Conservation (phyloP, 2,329 filamentous ascomycete genomes). For the Graphium sp. region DNA sequence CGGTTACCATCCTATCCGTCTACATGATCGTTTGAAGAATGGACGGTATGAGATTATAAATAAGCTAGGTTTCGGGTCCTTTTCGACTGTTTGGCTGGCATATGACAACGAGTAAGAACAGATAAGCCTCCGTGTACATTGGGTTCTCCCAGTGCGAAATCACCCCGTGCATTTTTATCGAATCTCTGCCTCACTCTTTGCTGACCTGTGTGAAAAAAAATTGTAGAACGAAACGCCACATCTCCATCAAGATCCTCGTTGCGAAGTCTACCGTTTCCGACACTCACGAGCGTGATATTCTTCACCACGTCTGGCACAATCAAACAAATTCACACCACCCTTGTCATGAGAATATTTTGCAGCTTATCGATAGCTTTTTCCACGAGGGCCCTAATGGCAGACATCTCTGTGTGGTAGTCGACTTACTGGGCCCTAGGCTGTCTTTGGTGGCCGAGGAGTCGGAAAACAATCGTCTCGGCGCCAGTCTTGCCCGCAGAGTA, state of each 20-base stretch:
- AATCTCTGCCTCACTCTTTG: too few species aligned
- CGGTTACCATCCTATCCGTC: not conserved
- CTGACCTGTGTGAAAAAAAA: too few species aligned
- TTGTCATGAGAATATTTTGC: not conserved
- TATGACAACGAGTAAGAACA: not conserved
- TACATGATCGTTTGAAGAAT: not conserved
- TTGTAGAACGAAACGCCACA: too few species aligned
- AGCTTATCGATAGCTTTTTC: not conserved
- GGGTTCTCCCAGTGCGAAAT: too few species aligned
- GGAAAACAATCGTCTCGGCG: not conserved
- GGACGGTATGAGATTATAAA: not conserved
- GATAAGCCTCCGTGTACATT: too few species aligned
- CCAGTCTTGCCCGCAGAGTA: not conserved
- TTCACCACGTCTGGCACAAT: not conserved
- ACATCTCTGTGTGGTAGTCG: not conserved
- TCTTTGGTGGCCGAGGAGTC: not conserved
- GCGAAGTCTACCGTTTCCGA: not conserved
- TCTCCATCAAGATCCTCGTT: not conserved
- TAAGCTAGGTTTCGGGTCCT: not conserved
- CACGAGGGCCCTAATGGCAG: not conserved
- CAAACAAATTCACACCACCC: not conserved
- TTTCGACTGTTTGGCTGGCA: not conserved
- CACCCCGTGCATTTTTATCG: too few species aligned
- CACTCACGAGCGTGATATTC: not conserved
- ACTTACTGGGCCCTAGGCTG: not conserved